phyloP scores from a whole-genome alignment of 2,329 filamentous ascomycete genomes.

The Verticillium dahliae region DNA sequence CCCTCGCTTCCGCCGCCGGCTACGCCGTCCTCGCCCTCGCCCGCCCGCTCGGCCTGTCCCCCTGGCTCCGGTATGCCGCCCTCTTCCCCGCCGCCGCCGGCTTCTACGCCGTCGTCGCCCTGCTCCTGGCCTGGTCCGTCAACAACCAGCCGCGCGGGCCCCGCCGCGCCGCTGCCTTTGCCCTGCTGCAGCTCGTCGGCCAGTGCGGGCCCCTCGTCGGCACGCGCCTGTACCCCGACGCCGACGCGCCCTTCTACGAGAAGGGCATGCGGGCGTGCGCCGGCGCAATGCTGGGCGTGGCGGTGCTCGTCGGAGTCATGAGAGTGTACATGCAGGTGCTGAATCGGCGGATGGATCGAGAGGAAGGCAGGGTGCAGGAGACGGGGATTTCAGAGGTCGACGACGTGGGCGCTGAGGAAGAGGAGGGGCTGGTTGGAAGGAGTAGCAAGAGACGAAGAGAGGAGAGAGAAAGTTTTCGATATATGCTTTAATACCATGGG shows the following conservation, averaged over 20 bases:
- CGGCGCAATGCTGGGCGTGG: slow-evolving; percentile 55
- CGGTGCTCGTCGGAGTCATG: slow-evolving; percentile 45
- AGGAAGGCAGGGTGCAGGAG: slow-evolving; percentile 14
- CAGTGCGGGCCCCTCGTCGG: slow-evolving; percentile 73
- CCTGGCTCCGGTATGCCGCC: slow-evolving; percentile 59
- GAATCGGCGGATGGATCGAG: slow-evolving; percentile 40
- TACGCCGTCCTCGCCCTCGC: slow-evolving; percentile 56
- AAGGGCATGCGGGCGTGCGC: slow-evolving; percentile 58
- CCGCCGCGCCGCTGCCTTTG: slow-evolving; percentile 69
- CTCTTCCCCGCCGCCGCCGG: slow-evolving; percentile 74
- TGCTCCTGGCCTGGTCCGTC: slow-evolving; percentile 82
- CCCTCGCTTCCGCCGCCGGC: slow-evolving; percentile 57
- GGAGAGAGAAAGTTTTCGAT: slow-evolving; percentile 33
- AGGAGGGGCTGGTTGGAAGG: neutral
- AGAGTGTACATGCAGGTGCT: slow-evolving; percentile 43
- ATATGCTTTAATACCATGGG: slow-evolving; percentile 34
- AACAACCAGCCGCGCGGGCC: slow-evolving; percentile 72
- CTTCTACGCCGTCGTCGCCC: slow-evolving; percentile 77
- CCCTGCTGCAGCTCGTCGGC: slow-evolving; percentile 73
- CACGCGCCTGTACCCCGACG: slow-evolving; percentile 56
- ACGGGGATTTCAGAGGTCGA: neutral
- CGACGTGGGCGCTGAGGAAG: neutral
- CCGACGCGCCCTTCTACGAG: slow-evolving; percentile 55
- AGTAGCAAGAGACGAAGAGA: slow-evolving; percentile 1
- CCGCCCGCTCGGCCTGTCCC: slow-evolving; percentile 33